phyloP scores from a whole-genome alignment of 495 filamentous ascomycete species.

The Neohortaea acidophila region DNA sequence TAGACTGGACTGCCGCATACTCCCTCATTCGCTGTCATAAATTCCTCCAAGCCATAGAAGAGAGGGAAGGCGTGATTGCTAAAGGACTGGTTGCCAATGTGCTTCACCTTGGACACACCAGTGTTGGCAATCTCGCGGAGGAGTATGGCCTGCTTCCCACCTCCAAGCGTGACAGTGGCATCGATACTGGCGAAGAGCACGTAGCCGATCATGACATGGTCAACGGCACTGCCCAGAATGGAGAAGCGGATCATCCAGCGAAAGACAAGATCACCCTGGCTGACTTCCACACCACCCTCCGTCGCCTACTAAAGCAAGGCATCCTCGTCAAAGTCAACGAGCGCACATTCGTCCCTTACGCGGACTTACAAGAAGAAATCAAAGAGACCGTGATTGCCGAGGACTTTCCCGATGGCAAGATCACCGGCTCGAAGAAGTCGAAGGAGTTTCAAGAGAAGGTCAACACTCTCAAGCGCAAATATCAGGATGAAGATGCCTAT shows the following conservation, averaged over 20 bases:
- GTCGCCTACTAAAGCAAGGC: conserved; percentile 33
- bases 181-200: conserved; percentile 8
- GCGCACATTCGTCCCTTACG: conserved; percentile 36
- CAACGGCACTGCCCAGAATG: conserved; percentile 15
- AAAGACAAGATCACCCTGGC: background rate
- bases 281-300: conserved; percentile 31
- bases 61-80: conserved; percentile 52
- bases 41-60: conserved; percentile 59
- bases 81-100: conserved; percentile 58
- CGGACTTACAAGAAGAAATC: conserved; percentile 37
- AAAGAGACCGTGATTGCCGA: conserved; percentile 30
- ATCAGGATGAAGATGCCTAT: conserved; percentile 38
- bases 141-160: conserved; percentile 4
- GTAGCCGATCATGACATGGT: conserved; percentile 20
- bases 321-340: conserved; percentile 35
- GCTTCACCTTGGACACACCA: conserved; percentile 60
- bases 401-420: conserved; percentile 16
- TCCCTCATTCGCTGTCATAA: conserved; percentile 64
- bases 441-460: conserved; percentile 27
- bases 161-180: conserved; percentile 12
- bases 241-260: too few species aligned
- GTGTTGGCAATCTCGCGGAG: conserved; percentile 33
- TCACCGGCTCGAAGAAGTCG: conserved; percentile 22
- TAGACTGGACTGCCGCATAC: conserved; percentile 59
- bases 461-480: conserved; percentile 43